These are phyloP conservation scores for Hanseniaspora taiwanica DNA, from an alignment of 805 yeast species.

Conservation along the genomic window DNA sequence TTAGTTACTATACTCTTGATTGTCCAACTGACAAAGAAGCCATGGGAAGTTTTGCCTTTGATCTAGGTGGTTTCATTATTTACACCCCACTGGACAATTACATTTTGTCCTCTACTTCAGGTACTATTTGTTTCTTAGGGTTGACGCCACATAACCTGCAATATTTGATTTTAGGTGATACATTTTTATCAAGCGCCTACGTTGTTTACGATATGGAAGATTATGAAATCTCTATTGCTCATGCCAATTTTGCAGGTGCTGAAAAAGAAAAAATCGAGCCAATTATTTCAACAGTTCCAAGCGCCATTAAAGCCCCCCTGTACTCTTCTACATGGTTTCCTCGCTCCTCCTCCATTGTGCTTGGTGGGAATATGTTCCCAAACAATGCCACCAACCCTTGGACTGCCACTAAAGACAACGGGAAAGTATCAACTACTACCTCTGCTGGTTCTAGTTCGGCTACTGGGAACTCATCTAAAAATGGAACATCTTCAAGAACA, in stretches of 20 bases:
- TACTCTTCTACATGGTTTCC: conserved; percentile 30
- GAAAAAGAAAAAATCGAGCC: conserved; percentile 29
- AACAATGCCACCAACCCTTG: conserved; percentile 4
- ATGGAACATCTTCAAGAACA: not conserved
- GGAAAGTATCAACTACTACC: conserved; percentile 3
- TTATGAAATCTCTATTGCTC: conserved; percentile 32
- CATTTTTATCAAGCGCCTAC: conserved; percentile 38
- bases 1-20: conserved; percentile 29
- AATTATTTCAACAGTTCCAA: conserved; percentile 35
- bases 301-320: conserved; percentile 33
- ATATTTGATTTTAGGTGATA: conserved; percentile 36
- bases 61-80: conserved; percentile 45
- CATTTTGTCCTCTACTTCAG: conserved; percentile 15
- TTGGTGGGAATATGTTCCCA: conserved; percentile 21
- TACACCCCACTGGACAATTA: conserved; percentile 32
- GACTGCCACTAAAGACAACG: conserved; percentile 4
- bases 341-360: not conserved
- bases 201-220: conserved; percentile 42
- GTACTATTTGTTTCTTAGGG: conserved; percentile 32
- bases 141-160: conserved; percentile 23
- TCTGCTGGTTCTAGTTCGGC: not conserved
- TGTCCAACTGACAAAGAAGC: conserved; percentile 25
- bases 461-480: not conserved
- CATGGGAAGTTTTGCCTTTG: conserved; percentile 24
- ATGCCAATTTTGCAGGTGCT: conserved; percentile 23